These are phyloP conservation scores for Prosopis cineraria DNA, from an alignment of 306 rosid species.

Conservation along the genomic window DNA sequence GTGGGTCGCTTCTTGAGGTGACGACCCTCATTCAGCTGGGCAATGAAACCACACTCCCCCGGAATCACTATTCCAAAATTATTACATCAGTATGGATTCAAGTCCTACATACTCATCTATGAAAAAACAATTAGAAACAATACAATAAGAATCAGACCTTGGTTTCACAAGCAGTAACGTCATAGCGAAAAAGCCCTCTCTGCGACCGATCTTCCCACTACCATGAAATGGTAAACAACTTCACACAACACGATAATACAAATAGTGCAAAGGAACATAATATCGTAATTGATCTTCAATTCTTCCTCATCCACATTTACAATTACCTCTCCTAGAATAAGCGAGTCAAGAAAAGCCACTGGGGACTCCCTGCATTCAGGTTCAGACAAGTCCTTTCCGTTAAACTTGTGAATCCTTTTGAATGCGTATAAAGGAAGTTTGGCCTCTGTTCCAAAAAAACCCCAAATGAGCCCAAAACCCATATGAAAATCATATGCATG, in stretches of 20 bases:
- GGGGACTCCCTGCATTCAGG: slow-evolving; percentile 53
- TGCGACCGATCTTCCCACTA: slow-evolving; percentile 97
- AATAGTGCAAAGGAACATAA: background rate
- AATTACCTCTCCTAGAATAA: slow-evolving; percentile 82
- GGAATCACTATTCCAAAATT: slow-evolving; percentile 63
- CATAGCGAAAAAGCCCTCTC: slow-evolving; percentile 91
- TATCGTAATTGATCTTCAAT: background rate
- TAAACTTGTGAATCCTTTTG: slow-evolving; percentile 44
- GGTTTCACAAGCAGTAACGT: slow-evolving; percentile 90
- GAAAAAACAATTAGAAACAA: background rate
- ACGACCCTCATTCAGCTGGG: slow-evolving; percentile 98
- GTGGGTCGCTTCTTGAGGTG: slow-evolving; percentile 97
- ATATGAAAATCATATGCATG: slow-evolving; percentile 14
- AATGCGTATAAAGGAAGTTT: slow-evolving; percentile 76
- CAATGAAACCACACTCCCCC: slow-evolving; percentile 82
- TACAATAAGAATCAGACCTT: slow-evolving; percentile 59
- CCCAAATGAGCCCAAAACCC: slow-evolving; percentile 47
- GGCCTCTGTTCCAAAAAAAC: slow-evolving; percentile 55
- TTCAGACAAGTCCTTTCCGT: slow-evolving; percentile 37
- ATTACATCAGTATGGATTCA: slow-evolving; percentile 18
- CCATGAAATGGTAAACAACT: slow-evolving; percentile 29
- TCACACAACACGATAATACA: slow-evolving; percentile 21
- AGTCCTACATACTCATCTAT: background rate
- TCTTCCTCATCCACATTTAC: background rate
- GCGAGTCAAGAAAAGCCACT: slow-evolving; percentile 75